Evolutionary conservation across 2,329 filamentous ascomycete genomes (phyloP), one percentile per base, ranked within the genome.

Genomic region (Bipolaris gigantea): DNA sequence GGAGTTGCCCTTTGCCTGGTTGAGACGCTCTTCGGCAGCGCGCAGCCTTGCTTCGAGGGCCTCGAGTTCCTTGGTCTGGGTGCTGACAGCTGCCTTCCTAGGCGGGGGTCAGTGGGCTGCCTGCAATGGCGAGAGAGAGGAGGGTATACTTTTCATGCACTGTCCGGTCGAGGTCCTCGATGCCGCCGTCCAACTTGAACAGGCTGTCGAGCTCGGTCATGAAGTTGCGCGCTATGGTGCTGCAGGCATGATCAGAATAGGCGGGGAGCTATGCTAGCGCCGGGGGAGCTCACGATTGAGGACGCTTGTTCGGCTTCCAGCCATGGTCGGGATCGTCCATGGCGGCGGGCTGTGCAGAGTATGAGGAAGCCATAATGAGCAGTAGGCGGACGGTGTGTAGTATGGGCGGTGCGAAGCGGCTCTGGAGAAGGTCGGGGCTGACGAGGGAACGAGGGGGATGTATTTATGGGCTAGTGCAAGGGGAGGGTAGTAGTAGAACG

Each of bases 151-250:
- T 93, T 75, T 90, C 84, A 72, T 90, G 84, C 56, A 96, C 85
- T 63, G 89, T 85, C 72, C 88, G 82, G 68, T 89, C 85, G 33
- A 96, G 82, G 58, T 88, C 83, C 68, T 88, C 85, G 54, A 94
- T 75, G 64, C 87, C 88, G 75, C 86, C 88, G 65, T 94, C 90
- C 70, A 97, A 87, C 69, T 89, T 88, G 80, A 97, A 97, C 65
- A 95, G 88, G 72, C 91, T 88, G 80, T 93, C 89, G 57, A 97
- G 81, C 73, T 93, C 90, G 40, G 86, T 81, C 55, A 91, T 93
- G 77, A 97, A 96, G 71, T 89, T 90, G 66, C 86, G 88, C 49
- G 92, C 92, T 76, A 96, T 86, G 57, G 90, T 94, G 60, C 92
- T 96, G 76, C 42, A 53, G 63, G 70, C 72, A 48, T 19, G 44